Base-by-base conservation (phyloP, 2,329 filamentous ascomycete species). In the Lizonia empirigonia region DNA sequence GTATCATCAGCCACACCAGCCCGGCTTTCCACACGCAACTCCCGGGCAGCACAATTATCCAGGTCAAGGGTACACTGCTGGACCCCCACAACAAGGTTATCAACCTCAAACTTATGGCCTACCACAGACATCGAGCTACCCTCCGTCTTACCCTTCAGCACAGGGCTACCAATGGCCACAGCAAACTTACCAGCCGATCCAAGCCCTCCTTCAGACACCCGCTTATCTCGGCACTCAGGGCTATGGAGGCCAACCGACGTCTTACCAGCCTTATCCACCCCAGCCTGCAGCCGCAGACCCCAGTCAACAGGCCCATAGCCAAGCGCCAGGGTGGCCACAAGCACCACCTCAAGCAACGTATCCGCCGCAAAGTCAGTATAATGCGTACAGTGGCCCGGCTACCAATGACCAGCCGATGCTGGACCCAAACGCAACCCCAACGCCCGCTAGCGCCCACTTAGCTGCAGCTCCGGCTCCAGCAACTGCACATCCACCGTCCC, bases 371-470 rank as follows among this genome's bases (percentile, higher is more conserved):
- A 52, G 29, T 20, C 56, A 63, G 5, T 54, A 65, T 32, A 59
- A 48, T 38, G 33, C 57, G 10, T 59, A 62, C 30, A 47, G 49
- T 44, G 57, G 46, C 9, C 48, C 53, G 15, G 44, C 57, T 32
- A 23, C 47, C 9, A 41, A 45, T 24, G 33, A 38, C 33, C 56
- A 51, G 3, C 33, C 52, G 2, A 40, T 46, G 26, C 26, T 44
- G 26, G 69, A 72, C 44, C 56, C 63, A 1, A 62, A 69, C 35
- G 64, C 67, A 4, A 67, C 63, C 18, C 68, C 68, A 24, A 70
- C 65, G 7, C 65, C 62, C 13, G 56, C 61, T 27, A 61, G 63
- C 7, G 60, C 59, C 7, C 62, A 67, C 29, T 55, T 60, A 7
- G 53, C 40, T 23, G 49, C 58, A 9, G 62, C 63, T 44, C 32